phyloP scores from a whole-genome alignment of 768 basidiomycete genomes.

The Rhizopogon rudus region DNA sequence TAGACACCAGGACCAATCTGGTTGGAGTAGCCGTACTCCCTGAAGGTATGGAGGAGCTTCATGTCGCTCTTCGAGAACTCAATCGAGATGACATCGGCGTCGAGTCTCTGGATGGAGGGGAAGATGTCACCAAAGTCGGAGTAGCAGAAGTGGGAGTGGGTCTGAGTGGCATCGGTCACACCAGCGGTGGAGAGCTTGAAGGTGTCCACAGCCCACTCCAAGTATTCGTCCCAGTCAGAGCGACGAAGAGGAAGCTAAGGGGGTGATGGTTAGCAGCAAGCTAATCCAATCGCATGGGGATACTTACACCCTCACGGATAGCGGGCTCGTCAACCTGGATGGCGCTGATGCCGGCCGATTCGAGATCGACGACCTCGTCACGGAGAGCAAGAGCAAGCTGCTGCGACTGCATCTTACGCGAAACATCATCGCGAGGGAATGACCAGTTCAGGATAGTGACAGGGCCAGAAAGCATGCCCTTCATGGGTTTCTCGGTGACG shows the following conservation, averaged over 20 bases:
- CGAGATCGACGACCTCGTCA: conserved; percentile 96
- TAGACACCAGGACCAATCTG: conserved; percentile 98
- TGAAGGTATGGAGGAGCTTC: conserved; percentile 95
- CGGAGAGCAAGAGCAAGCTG: conserved; percentile 97
- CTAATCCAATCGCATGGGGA: not conserved
- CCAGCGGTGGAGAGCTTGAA: conserved; percentile 98
- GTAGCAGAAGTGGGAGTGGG: conserved; percentile 99
- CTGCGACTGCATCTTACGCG: conserved; percentile 95
- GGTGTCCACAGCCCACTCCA: conserved; percentile 97
- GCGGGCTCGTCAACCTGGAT: conserved; percentile 99
- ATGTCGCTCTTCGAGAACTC: conserved; percentile 98
- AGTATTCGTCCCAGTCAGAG: conserved; percentile 93
- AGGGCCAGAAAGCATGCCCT: conserved; percentile 98
- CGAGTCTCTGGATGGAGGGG: conserved; percentile 93
- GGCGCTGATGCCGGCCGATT: conserved; percentile 93
- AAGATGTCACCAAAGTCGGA: conserved; percentile 99
- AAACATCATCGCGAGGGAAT: conserved; percentile 98
- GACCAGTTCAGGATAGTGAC: conserved; percentile 99
- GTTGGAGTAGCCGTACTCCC: conserved; percentile 92
- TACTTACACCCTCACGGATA: conserved; percentile 92
- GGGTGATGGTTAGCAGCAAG: conserved; percentile 8
- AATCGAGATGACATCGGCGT: conserved; percentile 98
- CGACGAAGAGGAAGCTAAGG: conserved; percentile 88
- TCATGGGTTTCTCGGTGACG: conserved; percentile 91
- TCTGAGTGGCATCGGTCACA: conserved; percentile 90